Conservation (phyloP, 2,329 filamentous ascomycete genomes). For the Albifimbria verrucaria region DNA sequence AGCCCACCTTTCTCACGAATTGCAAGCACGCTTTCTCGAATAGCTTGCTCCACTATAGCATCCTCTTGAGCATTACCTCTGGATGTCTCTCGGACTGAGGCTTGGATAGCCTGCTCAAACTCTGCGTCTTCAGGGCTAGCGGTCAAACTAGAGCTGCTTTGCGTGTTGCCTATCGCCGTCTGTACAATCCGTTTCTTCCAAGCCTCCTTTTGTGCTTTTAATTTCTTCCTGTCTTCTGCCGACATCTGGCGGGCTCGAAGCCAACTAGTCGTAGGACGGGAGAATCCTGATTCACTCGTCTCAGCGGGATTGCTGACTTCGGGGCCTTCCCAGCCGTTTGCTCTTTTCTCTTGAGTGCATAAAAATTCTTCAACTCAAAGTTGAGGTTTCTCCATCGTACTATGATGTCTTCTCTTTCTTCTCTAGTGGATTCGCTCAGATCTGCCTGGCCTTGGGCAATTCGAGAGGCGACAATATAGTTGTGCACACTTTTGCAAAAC, state of each 20-base stretch:
- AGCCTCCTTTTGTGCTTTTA: conserved; percentile 44
- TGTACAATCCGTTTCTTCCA: conserved; percentile 29
- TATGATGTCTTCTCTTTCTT: conserved; percentile 64
- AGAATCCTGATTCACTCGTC: conserved; percentile 15
- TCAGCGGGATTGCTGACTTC: conserved; percentile 13
- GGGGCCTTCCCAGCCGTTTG: conserved; percentile 32
- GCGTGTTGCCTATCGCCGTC: conserved; percentile 8
- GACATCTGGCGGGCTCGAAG: conserved; percentile 44
- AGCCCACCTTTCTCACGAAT: conserved; percentile 30
- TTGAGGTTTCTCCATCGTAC: conserved; percentile 60
- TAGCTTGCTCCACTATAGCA: conserved; percentile 66
- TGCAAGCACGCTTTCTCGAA: conserved; percentile 67
- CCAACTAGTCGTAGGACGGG: conserved; percentile 42
- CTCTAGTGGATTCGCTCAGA: conserved; percentile 45
- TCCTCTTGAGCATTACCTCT: conserved; percentile 68
- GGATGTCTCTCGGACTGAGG: conserved; percentile 68
- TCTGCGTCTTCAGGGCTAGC: conserved; percentile 47
- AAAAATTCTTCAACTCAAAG: conserved; percentile 58
- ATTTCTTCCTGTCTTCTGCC: conserved; percentile 48
- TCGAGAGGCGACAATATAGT: conserved; percentile 75
- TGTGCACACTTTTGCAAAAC: conserved; percentile 68
- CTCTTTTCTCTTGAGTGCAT: conserved; percentile 48
- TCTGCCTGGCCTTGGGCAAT: conserved; percentile 74
- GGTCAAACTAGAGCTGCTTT: conserved; percentile 6
- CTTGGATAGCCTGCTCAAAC: conserved; percentile 68